Conservation (phyloP, 2,329 filamentous ascomycete species). For the Sordariomycetes sp. region DNA sequence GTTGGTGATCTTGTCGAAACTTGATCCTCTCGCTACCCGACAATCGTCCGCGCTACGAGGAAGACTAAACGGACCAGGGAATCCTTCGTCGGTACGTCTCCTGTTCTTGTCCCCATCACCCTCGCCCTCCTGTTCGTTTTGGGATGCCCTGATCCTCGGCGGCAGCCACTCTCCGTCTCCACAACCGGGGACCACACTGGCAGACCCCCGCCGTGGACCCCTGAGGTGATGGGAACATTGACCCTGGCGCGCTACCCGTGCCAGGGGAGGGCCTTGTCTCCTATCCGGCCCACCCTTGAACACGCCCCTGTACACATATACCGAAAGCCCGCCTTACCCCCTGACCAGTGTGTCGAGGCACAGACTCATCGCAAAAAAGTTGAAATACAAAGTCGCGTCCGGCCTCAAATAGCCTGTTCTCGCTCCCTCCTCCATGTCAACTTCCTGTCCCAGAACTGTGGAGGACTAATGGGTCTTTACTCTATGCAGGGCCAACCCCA, state of each 20-base stretch:
- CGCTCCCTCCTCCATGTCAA: constrained; percentile 18
- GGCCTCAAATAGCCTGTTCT: constrained; percentile 21
- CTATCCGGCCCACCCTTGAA: constrained; percentile 3
- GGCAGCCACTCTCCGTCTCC: not conserved
- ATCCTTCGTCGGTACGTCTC: not conserved
- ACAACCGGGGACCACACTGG: not conserved
- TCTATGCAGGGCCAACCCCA: constrained; percentile 59
- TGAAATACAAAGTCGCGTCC: constrained; percentile 36
- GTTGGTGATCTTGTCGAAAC: constrained; percentile 3
- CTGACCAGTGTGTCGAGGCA: constrained; percentile 32
- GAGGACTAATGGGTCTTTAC: constrained; percentile 47
- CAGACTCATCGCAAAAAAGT: constrained; percentile 19
- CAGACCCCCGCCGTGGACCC: constrained; percentile 3
- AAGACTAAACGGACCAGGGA: not conserved
- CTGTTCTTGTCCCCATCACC: not conserved
- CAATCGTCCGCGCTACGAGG: not conserved
- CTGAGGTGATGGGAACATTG: constrained; percentile 1
- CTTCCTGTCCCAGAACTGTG: constrained; percentile 13
- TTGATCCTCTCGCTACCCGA: constrained; percentile 1
- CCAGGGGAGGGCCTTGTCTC: constrained; percentile 1
- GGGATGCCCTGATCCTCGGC: constrained; percentile 1
- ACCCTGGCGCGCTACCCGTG: constrained; percentile 3
- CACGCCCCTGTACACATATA: not conserved
- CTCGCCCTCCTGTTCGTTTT: not conserved
- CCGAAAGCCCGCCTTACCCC: constrained; percentile 27